A percentile compares a stretch with the other conserved stretches of the same genome.
These are phyloP conservation scores for Trichoderma reesei DNA, from an alignment of 495 filamentous ascomycete genomes.

Conservation along the genomic window DNA sequence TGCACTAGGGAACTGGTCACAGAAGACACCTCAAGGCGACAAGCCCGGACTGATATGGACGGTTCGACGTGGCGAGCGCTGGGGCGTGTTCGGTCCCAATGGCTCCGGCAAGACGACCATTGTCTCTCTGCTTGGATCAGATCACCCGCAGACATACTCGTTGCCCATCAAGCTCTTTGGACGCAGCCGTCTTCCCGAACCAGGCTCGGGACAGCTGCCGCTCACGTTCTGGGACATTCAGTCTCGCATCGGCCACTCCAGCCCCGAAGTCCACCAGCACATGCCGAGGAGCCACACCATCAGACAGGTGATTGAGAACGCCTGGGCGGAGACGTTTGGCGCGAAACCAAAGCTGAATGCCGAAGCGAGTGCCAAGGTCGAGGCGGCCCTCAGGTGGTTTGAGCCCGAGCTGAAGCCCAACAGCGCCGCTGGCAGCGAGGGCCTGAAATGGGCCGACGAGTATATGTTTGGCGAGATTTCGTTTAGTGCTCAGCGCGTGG, in stretches of 20 bases:
- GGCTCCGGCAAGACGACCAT: slow-evolving; percentile 89
- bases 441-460: slow-evolving; percentile 57
- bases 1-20: slow-evolving; percentile 70
- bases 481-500: slow-evolving; percentile 70
- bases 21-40: slow-evolving; percentile 36
- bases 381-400: slow-evolving; percentile 63
- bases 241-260: slow-evolving; percentile 79
- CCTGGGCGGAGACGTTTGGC: slow-evolving; percentile 82
- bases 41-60: slow-evolving; percentile 68
- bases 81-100: slow-evolving; percentile 88
- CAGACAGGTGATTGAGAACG: slow-evolving; percentile 65
- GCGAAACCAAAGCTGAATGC: slow-evolving; percentile 52
- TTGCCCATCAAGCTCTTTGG: slow-evolving; percentile 80
- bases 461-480: slow-evolving; percentile 63
- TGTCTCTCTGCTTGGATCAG: slow-evolving; percentile 82
- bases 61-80: slow-evolving; percentile 71
- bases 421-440: slow-evolving; percentile 5
- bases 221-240: slow-evolving; percentile 91
- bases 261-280: slow-evolving; percentile 86
- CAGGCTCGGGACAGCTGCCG: slow-evolving; percentile 51
- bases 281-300: slow-evolving; percentile 74
- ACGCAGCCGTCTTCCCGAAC: slow-evolving; percentile 63
- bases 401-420: slow-evolving; percentile 58
- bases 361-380: slow-evolving; percentile 45
- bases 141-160: slow-evolving; percentile 90